Evolutionary conservation across 345 rosid species (phyloP).

Genomic region (Eutrema yunnanense): DNA sequence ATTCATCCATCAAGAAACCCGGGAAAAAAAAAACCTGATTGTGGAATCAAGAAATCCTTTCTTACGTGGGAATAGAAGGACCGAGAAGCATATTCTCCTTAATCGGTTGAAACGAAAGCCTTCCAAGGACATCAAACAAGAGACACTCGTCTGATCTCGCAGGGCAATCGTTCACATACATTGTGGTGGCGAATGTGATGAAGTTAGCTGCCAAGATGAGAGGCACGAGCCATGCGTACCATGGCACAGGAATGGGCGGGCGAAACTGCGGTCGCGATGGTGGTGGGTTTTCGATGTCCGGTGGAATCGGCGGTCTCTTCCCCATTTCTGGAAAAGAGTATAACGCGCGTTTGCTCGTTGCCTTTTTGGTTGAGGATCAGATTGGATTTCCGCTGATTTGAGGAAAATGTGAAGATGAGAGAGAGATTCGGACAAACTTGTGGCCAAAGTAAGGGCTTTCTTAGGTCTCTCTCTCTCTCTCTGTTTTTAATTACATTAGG

Average conservation of each 20-base stretch:
- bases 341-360: neutral
- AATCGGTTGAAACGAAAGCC: slow-evolving; percentile 52
- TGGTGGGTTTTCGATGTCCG: slow-evolving; percentile 24
- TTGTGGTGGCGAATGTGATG: slow-evolving; percentile 40
- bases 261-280: slow-evolving; percentile 32
- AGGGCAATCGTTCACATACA: slow-evolving; percentile 75
- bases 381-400: neutral
- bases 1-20: neutral
- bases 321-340: slow-evolving; percentile 32
- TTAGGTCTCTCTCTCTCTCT: neutral
- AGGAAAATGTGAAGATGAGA: slow-evolving; percentile 22
- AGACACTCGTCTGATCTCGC: slow-evolving; percentile 38
- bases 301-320: slow-evolving; percentile 31
- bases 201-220: slow-evolving; percentile 42
- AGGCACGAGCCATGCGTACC: slow-evolving; percentile 71
- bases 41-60: neutral
- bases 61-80: slow-evolving; percentile 63
- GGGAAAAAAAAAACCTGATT: neutral
- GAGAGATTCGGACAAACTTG: slow-evolving; percentile 27
- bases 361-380: slow-evolving; percentile 6
- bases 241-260: slow-evolving; percentile 42
- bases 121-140: slow-evolving; percentile 36
- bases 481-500: neutral
- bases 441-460: slow-evolving; percentile 15
- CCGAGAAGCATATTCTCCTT: slow-evolving; percentile 53